These are phyloP conservation scores for Penicillium sp. DNA, from an alignment of 2,329 filamentous ascomycete species.

Conservation along the genomic window DNA sequence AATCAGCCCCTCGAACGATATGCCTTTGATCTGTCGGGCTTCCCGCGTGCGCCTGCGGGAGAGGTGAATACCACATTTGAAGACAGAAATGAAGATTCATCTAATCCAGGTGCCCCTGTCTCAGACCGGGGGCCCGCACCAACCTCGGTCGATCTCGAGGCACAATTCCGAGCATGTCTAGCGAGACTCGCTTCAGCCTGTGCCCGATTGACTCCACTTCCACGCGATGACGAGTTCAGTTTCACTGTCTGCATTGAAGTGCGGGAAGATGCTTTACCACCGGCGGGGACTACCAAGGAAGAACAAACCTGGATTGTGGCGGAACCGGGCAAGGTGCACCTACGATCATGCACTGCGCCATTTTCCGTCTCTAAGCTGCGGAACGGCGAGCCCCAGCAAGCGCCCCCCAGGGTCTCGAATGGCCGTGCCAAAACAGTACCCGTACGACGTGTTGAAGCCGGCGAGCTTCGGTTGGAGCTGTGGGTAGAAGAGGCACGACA, in stretches of 20 bases:
- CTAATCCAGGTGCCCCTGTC: constrained; percentile 24
- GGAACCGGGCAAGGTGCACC: constrained; percentile 41
- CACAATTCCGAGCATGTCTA: constrained; percentile 43
- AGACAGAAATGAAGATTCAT: constrained; percentile 30
- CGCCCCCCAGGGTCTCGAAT: constrained; percentile 28
- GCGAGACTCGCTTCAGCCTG: constrained; percentile 38
- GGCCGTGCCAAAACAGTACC: constrained; percentile 52
- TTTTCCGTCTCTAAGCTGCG: constrained; percentile 33
- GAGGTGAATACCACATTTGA: constrained; percentile 48
- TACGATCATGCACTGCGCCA: constrained; percentile 33
- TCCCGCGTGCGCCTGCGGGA: constrained; percentile 42
- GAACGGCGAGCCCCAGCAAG: constrained; percentile 31
- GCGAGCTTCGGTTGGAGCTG: constrained; percentile 58
- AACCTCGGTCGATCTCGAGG: constrained; percentile 38
- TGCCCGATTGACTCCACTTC: constrained; percentile 36
- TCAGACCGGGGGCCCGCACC: constrained; percentile 24
- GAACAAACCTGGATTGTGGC: constrained; percentile 55
- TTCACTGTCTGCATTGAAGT: constrained; percentile 45
- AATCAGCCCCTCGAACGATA: constrained; percentile 51
- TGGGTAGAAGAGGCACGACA: constrained; percentile 60
- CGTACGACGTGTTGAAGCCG: constrained; percentile 55
- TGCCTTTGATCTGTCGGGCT: constrained; percentile 51
- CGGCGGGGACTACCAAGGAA: constrained; percentile 39
- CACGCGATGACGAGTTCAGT: constrained; percentile 41
- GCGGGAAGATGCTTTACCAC: constrained; percentile 39